phyloP scores from a whole-genome alignment of 805 yeast species.

The Jamesozyma gamospora region DNA sequence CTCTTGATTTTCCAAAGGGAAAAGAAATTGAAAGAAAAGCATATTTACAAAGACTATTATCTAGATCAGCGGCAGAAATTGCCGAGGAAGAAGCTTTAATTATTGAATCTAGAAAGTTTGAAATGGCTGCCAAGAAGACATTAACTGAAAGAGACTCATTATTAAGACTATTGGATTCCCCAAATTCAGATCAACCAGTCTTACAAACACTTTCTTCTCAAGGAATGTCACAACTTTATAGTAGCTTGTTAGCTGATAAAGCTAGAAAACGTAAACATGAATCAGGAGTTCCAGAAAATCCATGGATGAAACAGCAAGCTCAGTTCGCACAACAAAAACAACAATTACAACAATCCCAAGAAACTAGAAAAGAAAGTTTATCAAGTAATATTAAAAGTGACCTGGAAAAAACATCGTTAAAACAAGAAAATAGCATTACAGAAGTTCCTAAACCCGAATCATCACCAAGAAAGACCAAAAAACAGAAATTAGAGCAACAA shows the following conservation, averaged over 20 bases:
- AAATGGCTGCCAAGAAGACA: slow-evolving; percentile 84
- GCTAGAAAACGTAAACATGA: slow-evolving; percentile 42
- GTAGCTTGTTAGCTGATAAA: slow-evolving; percentile 62
- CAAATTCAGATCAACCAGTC: slow-evolving; percentile 66
- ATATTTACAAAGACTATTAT: slow-evolving; percentile 64
- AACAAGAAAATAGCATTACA: background rate
- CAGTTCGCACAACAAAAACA: slow-evolving; percentile 32
- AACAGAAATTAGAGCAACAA: slow-evolving; percentile 25
- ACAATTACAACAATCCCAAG: slow-evolving; percentile 26
- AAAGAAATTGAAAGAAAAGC: slow-evolving; percentile 73
- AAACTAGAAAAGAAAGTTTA: slow-evolving; percentile 7
- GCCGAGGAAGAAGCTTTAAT: slow-evolving; percentile 96
- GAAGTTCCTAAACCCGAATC: background rate
- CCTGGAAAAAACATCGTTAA: slow-evolving; percentile 5
- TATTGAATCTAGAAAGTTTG: slow-evolving; percentile 86
- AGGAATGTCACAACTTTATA: slow-evolving; percentile 80
- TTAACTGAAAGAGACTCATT: slow-evolving; percentile 72
- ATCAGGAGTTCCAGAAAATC: slow-evolving; percentile 34
- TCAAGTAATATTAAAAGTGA: slow-evolving; percentile 9
- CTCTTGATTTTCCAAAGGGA: slow-evolving; percentile 57
- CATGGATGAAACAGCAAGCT: slow-evolving; percentile 35
- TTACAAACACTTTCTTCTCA: slow-evolving; percentile 74
- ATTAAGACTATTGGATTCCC: slow-evolving; percentile 74
- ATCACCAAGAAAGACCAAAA: slow-evolving; percentile 23
- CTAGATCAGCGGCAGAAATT: slow-evolving; percentile 88